Conservation (phyloP, 257 asterid species). For the Solanum rostratum region DNA sequence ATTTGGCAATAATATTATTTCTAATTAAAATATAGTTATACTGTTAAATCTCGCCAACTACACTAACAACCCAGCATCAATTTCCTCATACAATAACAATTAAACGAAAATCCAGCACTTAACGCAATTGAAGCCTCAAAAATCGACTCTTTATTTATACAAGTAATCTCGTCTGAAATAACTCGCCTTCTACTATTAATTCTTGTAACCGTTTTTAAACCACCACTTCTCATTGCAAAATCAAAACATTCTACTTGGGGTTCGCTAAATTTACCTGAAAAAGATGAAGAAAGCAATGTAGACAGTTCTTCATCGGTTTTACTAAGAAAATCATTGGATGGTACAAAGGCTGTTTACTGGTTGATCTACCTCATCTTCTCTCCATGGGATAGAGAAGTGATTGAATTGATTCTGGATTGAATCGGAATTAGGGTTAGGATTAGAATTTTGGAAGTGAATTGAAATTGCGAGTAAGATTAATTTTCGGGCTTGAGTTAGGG, state of each 20-base stretch:
- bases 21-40: conserved; percentile 70
- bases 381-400: conserved; percentile 32
- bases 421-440: conserved; percentile 1
- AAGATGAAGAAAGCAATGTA: too few species aligned
- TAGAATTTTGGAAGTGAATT: conserved; percentile 10
- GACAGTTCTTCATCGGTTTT: conserved; percentile 4
- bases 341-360: conserved; percentile 25
- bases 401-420: conserved; percentile 19
- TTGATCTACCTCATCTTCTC: conserved; percentile 58
- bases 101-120: conserved; percentile 66
- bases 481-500: conserved; percentile 19
- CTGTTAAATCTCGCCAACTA: conserved; percentile 76
- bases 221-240: background rate
- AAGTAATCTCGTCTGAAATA: conserved; percentile 68
- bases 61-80: conserved; percentile 74
- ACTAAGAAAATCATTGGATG: conserved; percentile 8
- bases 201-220: background rate
- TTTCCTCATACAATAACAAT: conserved; percentile 75
- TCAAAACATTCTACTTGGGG: conserved; percentile 4
- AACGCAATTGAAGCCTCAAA: conserved; percentile 75
- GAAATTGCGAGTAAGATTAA: background rate
- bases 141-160: conserved; percentile 61
- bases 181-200: conserved; percentile 6
- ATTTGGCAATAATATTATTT: conserved; percentile 62
- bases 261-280: background rate